Evolutionary conservation across 192 early-diverging fungal species (phyloP).

Genomic region (Backusella australiensis): DNA sequence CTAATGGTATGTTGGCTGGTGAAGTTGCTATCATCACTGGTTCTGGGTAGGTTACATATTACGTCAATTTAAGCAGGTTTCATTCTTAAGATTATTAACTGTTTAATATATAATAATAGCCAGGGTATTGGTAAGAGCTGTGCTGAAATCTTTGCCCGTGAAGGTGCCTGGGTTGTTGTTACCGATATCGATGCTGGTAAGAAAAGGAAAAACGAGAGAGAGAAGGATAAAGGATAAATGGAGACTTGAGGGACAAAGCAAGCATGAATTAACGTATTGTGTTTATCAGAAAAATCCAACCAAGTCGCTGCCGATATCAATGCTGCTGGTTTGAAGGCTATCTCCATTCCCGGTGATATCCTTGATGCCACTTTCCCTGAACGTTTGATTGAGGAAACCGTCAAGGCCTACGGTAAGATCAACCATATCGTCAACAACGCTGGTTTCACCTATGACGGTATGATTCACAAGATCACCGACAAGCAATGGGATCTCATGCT

Average conservation of each 20-base stretch:
- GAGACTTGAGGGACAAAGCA: not conserved
- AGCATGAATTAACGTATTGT: not conserved
- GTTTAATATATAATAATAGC: constrained; percentile 22
- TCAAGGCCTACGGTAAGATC: constrained; percentile 70
- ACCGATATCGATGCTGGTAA: constrained; percentile 82
- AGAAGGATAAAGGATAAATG: not conserved
- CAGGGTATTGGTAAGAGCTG: constrained; percentile 89
- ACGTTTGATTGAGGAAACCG: constrained; percentile 48
- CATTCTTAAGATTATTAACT: not conserved
- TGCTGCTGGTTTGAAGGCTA: constrained; percentile 79
- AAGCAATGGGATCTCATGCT: constrained; percentile 92
- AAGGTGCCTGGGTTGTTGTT: constrained; percentile 89
- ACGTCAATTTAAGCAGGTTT: not conserved
- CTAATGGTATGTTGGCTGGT: constrained; percentile 49
- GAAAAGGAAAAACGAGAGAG: not conserved
- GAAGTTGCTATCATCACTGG: constrained; percentile 67
- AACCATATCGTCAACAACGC: constrained; percentile 96
- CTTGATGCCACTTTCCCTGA: constrained; percentile 56
- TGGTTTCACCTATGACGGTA: constrained; percentile 93
- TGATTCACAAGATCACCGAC: constrained; percentile 86
- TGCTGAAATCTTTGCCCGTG: constrained; percentile 82
- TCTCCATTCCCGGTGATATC: constrained; percentile 68
- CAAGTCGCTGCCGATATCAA: constrained; percentile 85
- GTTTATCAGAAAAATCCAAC: constrained; percentile 57
- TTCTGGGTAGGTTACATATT: constrained; percentile 49